Conservation (phyloP, 306 rosid genomes). For the Trifolium subterraneum region DNA sequence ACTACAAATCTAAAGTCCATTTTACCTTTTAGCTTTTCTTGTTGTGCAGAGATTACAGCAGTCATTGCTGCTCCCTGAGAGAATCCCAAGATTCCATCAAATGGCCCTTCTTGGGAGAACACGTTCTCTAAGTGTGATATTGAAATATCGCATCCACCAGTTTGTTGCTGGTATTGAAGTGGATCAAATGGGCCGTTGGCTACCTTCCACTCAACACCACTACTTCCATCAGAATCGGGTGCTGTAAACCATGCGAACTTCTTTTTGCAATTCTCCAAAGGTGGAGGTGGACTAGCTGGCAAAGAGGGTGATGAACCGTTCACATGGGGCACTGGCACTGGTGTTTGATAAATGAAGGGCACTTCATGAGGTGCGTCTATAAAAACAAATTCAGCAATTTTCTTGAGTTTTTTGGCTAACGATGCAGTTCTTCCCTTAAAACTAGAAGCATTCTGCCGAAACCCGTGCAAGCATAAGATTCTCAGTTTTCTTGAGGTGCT, state of each 20-base stretch:
- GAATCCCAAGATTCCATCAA: slow-evolving; percentile 88
- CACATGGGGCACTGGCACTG: slow-evolving; percentile 9
- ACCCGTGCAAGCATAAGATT: slow-evolving; percentile 91
- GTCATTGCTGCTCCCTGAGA: slow-evolving; percentile 97
- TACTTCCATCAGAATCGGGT: slow-evolving; percentile 46
- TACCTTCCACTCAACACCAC: slow-evolving; percentile 60
- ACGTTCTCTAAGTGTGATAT: slow-evolving; percentile 59
- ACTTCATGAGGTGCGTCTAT: slow-evolving; percentile 87
- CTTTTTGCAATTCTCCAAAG: slow-evolving; percentile 65
- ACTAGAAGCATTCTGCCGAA: slow-evolving; percentile 88
- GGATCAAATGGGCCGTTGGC: slow-evolving; percentile 79
- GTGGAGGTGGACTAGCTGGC: slow-evolving; percentile 57
- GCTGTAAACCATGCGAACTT: slow-evolving; percentile 85
- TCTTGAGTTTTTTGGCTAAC: slow-evolving; percentile 79
- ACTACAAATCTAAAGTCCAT: slow-evolving; percentile 72
- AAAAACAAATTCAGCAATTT: slow-evolving; percentile 67
- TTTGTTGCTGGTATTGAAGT: slow-evolving; percentile 82
- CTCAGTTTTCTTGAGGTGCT: slow-evolving; percentile 66
- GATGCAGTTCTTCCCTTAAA: slow-evolving; percentile 93
- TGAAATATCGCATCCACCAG: slow-evolving; percentile 68
- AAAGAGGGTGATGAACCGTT: slow-evolving; percentile 43
- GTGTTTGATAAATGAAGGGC: slow-evolving; percentile 80
- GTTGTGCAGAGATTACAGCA: slow-evolving; percentile 63
- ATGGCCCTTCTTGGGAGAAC: slow-evolving; percentile 70
- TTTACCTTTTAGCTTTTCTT: slow-evolving; percentile 48